Percentiles rank a stretch among this genome's conserved stretches.
These are phyloP conservation scores for Candida glaebosa DNA, from an alignment of 805 yeast species.

Conservation along the genomic window DNA sequence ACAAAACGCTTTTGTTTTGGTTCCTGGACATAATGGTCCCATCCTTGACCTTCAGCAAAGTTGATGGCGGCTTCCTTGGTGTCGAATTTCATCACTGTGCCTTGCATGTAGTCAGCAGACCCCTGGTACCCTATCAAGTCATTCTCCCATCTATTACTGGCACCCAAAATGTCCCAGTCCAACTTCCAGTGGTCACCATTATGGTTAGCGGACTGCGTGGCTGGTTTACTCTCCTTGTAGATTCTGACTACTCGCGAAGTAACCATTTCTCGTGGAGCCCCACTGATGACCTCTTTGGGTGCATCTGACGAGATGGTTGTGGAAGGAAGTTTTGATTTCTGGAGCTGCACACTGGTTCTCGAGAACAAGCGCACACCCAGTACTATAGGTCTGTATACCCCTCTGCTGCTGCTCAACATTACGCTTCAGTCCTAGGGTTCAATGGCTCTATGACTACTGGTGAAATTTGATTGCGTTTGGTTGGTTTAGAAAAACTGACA, in stretches of 20 bases:
- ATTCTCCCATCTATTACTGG: constrained; percentile 85
- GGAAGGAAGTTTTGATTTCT: constrained; percentile 19
- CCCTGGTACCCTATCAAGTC: constrained; percentile 85
- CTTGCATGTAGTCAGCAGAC: constrained; percentile 78
- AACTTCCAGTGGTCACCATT: constrained; percentile 63
- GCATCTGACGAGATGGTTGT: constrained; percentile 14
- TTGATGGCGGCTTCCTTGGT: constrained; percentile 71
- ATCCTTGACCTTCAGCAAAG: constrained; percentile 81
- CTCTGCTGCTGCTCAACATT: constrained; percentile 1
- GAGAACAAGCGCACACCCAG: constrained; percentile 23
- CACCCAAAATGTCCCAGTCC: constrained; percentile 78
- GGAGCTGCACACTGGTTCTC: constrained; percentile 13
- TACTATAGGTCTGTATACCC: constrained; percentile 1
- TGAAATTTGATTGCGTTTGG: constrained; percentile 15
- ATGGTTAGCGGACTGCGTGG: constrained; percentile 71
- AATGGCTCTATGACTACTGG: not conserved
- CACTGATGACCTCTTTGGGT: constrained; percentile 62
- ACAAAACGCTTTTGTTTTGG: constrained; percentile 73
- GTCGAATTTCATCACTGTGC: constrained; percentile 70
- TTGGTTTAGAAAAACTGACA: constrained; percentile 17
- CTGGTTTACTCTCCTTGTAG: constrained; percentile 71
- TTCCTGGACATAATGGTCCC: constrained; percentile 80
- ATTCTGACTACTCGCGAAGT: constrained; percentile 70
- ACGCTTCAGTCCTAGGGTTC: not conserved
- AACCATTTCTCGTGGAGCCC: constrained; percentile 69